Base-by-base conservation (phyloP, 192 early-diverging fungal species). In the Podila epicladia region DNA sequence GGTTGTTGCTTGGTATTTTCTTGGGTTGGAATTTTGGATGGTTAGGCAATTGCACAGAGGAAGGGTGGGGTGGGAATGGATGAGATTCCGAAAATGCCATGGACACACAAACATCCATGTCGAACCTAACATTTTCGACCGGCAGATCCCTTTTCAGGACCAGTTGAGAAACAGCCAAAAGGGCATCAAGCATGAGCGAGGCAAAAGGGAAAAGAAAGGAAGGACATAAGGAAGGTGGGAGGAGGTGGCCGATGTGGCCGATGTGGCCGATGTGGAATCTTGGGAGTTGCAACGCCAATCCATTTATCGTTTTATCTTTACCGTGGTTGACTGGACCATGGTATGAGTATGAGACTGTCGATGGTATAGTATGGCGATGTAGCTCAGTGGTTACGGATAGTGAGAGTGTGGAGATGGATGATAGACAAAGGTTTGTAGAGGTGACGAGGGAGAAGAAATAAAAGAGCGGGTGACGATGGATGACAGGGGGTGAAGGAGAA, bases 311-410 rank as follows among this genome's bases (percentile, higher is more conserved):
- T 45, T 45, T 45, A 45, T 45, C 41, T 45, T 45, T 63, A 63
- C 62, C 62, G 62, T 38, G 13, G 62, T 45, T 29, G 62, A 63
- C 33, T 63, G 62, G 62, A 63, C 62, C 62, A 63, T 63, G 62
- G 29, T 45, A 15, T 8, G 35, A 37, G 35, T 29, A 29, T 29
- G 33, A 35, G 38, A 11, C 38, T 41, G 12, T 41, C 38, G 2
- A 60, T 5, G 58, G 33, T 17, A 31, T 2, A 3, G 29, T 29
- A 2, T 3, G 29, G 3, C 9, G 19, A 62, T 62, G n/a, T 33
- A 5, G 35, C 24, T 20, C 22, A 24, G n/a, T 55, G 26, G 53
- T 2, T 24, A 22, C 5, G 5, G 35, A 0, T 4, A 37, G 41
- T 17, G 15, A 45, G 41, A 15, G 15, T 45, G 41, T 41, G 38